phyloP scores from a whole-genome alignment of 768 basidiomycete species.

The Fomitopsis serialis region DNA sequence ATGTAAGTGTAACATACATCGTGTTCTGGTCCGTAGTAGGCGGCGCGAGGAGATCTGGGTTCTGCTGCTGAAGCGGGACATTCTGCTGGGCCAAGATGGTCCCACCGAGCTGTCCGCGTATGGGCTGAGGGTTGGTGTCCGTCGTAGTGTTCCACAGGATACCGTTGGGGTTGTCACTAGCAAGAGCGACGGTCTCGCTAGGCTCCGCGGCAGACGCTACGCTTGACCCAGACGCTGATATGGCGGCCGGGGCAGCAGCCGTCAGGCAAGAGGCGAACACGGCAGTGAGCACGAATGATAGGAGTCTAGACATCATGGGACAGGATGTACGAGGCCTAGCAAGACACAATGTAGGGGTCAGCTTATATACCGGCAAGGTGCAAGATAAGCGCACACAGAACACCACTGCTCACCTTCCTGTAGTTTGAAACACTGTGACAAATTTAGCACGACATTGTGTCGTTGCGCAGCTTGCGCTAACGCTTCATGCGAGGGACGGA shows the following conservation, averaged over 20 bases:
- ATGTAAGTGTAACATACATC: constrained; percentile 27
- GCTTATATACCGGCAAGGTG: too few species aligned
- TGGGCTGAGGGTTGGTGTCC: constrained; percentile 30
- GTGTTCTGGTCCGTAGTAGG: constrained; percentile 57
- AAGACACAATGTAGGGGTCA: neutral
- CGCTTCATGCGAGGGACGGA: too few species aligned
- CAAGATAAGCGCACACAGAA: too few species aligned
- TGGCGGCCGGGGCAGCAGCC: constrained; percentile 3
- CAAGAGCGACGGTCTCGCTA: constrained; percentile 15
- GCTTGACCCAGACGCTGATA: neutral
- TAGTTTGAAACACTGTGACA: too few species aligned
- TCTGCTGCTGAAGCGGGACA: constrained; percentile 46
- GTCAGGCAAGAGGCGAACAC: constrained; percentile 7
- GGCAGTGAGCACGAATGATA: constrained; percentile 9
- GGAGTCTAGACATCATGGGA: constrained; percentile 6
- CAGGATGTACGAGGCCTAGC: neutral
- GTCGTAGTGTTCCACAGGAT: constrained; percentile 14
- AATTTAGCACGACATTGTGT: too few species aligned
- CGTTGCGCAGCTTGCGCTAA: too few species aligned
- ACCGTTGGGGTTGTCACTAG: constrained; percentile 18
- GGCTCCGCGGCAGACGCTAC: constrained; percentile 5
- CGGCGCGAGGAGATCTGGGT: constrained; percentile 52
- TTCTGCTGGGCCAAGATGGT: constrained; percentile 55
- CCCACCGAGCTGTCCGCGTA: constrained; percentile 40
- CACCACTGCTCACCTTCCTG: too few species aligned